These are phyloP conservation scores for Emergomyces orientalis DNA, from an alignment of 2,329 filamentous ascomycete species.

Conservation along the genomic window DNA sequence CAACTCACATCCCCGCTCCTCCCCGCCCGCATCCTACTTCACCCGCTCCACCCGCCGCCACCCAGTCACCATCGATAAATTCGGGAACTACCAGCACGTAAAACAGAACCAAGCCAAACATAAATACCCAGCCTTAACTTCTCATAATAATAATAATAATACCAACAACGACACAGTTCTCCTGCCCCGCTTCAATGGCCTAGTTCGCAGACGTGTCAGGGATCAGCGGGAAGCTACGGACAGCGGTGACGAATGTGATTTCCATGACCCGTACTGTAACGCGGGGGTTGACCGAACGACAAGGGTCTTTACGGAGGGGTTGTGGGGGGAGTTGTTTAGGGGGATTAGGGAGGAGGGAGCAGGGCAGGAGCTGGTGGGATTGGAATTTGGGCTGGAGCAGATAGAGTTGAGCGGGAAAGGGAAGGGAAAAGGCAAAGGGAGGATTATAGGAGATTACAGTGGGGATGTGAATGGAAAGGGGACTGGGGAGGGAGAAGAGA, in stretches of 20 bases:
- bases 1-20: not conserved
- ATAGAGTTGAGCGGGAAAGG: not conserved
- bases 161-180: not conserved
- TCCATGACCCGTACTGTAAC: not conserved
- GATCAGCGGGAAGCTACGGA: not conserved
- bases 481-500: not conserved
- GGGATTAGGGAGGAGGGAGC: not conserved
- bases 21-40: not conserved
- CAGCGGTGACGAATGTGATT: not conserved
- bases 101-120: not conserved
- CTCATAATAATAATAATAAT: not conserved
- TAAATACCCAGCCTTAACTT: not conserved
- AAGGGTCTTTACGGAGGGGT: slow-evolving; percentile 2
- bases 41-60: slow-evolving; percentile 6
- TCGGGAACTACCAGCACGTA: slow-evolving; percentile 9
- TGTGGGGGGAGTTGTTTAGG: not conserved
- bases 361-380: not conserved
- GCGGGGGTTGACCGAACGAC: not conserved
- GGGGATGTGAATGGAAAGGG: not conserved
- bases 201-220: not conserved
- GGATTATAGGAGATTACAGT: not conserved
- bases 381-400: not conserved
- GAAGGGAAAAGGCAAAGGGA: not conserved
- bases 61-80: slow-evolving; percentile 10
- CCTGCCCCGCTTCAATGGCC: not conserved